phyloP scores from a whole-genome alignment of 2,329 filamentous ascomycete species.

The Sordariomycetes sp. region DNA sequence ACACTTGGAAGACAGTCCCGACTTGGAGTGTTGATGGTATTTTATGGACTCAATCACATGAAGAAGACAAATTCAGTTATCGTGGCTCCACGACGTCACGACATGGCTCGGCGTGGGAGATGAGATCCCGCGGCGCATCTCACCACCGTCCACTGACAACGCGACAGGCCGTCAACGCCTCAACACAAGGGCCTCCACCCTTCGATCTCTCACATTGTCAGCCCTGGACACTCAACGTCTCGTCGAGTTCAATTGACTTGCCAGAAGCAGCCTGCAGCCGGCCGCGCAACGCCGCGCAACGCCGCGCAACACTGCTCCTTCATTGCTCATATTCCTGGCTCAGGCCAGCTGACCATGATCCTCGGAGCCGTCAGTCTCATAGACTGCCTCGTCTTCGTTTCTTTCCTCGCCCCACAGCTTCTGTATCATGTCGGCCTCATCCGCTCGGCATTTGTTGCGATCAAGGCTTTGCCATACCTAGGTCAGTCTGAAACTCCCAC shows the following conservation, averaged over 20 bases:
- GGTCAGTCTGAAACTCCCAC: conserved; percentile 32
- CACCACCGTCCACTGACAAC: too few relatives aligned
- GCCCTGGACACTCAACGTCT: too few relatives aligned
- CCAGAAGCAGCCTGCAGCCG: too few relatives aligned
- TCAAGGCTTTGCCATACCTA: conserved; percentile 61
- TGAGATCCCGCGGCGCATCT: too few relatives aligned
- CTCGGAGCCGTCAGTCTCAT: conserved; percentile 65
- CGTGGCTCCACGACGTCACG: neutral
- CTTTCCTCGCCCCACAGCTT: conserved; percentile 64
- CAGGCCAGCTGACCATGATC: conserved; percentile 46
- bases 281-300: too few relatives aligned
- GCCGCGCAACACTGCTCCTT: too few relatives aligned
- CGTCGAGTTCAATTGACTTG: too few relatives aligned
- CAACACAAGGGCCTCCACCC: too few relatives aligned
- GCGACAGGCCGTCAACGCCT: too few relatives aligned
- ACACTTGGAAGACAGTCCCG: too few relatives aligned
- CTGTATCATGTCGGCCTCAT: conserved; percentile 57
- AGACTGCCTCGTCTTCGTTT: conserved; percentile 65
- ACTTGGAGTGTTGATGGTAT: too few relatives aligned
- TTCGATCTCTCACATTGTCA: too few relatives aligned
- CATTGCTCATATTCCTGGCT: neutral
- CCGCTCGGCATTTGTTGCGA: conserved; percentile 44
- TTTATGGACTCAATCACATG: neutral
- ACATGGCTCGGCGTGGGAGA: neutral
- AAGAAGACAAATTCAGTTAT: neutral